Base-by-base conservation (phyloP, 2,329 filamentous ascomycete genomes). In the Aspergillus glaucus region DNA sequence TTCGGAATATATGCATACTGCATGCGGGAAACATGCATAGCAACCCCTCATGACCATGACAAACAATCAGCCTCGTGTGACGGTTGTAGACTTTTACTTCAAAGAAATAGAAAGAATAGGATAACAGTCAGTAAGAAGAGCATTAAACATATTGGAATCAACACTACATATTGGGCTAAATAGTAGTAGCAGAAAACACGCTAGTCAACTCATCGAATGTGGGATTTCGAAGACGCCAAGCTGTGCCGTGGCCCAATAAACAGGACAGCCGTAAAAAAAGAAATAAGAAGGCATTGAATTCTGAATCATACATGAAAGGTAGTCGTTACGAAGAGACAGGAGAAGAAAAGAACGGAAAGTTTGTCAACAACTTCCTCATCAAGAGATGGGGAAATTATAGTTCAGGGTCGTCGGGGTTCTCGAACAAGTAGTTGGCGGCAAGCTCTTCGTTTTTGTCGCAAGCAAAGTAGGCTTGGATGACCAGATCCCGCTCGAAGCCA, bases 391-490 rank as follows among this genome's bases (percentile, higher is more conserved):
- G 42, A 43, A 55, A 51, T 57, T 56, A 67, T 54, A 58, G 54
- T 26, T 73, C 67, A 32, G 88, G 85, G 43, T 96, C 91, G 53
- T 95, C 90, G 8, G 91, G 91, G 73, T 97, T 90, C 62, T 98
- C 93, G 66, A 98, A 98, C 51, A 98, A 78, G 72, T 96, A 97
- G 74, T 98, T 98, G 55, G 93, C 93, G 0, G 93, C 93, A 45
- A 98, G 79, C 72, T 98, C 93, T 74, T 98, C 93, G 70, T 98
- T 97, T 81, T 97, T 98, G 73, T 98, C 93, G 71, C 93, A 98
- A 30, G 93, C 93, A 67, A 98, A 98, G 75, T 97, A 98, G 22
- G 93, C 93, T 74, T 98, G 92, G 58, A 97, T 95, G 45, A 93
- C 93, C 60, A 90, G 82, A 60, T 97, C 90, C 51, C 91, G 85